A percentile compares a stretch with the other conserved stretches of the same genome.
phyloP scores from a whole-genome alignment of 305 asterid genomes.

The Fraxinus angustifolia region DNA sequence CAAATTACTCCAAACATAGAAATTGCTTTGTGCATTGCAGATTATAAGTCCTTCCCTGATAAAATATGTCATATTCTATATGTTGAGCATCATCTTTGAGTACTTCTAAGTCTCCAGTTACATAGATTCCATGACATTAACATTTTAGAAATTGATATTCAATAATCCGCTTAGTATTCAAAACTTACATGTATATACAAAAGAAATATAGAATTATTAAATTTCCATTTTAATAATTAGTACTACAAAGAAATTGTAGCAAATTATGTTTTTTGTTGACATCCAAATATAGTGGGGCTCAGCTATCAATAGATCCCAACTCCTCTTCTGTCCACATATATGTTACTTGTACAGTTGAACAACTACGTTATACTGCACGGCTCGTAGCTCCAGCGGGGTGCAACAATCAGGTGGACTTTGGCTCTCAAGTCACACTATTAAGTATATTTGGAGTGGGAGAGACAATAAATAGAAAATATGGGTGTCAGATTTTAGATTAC shows the following conservation, averaged over 20 bases:
- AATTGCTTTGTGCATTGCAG: not conserved
- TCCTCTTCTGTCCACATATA: not conserved
- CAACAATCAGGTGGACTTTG: not conserved
- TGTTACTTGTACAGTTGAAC: not conserved
- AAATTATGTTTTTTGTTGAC: not conserved
- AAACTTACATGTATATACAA: not conserved
- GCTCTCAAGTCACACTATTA: not conserved
- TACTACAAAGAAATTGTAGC: not conserved
- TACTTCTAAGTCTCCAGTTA: not conserved
- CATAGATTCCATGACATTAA: not conserved
- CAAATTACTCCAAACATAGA: not conserved
- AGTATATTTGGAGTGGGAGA: not conserved
- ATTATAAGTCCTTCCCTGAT: not conserved
- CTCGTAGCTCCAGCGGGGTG: not conserved
- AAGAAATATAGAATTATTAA: not conserved
- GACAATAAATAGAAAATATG: not conserved
- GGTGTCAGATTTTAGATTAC: not conserved
- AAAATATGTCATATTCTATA: not conserved
- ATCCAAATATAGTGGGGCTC: not conserved
- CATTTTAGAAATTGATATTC: not conserved
- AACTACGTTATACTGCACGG: not conserved
- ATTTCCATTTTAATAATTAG: not conserved
- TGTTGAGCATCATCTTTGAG: not conserved
- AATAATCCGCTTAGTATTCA: not conserved
- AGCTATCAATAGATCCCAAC: not conserved